Evolutionary conservation across 1,139 yeast species (phyloP).

Genomic region (Sugiyamaella grinbergsii): DNA sequence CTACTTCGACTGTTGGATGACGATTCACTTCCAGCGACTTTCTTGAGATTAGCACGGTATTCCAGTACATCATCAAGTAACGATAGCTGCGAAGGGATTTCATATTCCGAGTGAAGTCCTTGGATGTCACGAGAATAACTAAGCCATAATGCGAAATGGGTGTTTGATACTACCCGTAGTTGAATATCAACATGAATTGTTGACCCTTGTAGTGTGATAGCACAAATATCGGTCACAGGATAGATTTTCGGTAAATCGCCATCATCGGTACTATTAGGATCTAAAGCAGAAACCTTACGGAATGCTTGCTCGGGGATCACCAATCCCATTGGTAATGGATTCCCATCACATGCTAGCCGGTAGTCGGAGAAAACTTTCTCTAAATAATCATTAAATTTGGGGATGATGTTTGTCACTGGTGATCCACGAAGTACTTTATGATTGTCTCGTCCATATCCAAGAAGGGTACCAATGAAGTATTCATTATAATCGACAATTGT

Average conservation of each 20-base stretch:
- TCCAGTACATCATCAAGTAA: constrained; percentile 45
- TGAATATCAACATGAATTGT: constrained; percentile 72
- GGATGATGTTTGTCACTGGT: constrained; percentile 61
- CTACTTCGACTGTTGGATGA: constrained; percentile 27
- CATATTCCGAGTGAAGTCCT: constrained; percentile 32
- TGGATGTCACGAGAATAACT: constrained; percentile 60
- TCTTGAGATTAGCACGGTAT: constrained; percentile 23
- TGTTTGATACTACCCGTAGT: constrained; percentile 64
- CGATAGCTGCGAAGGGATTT: constrained; percentile 60
- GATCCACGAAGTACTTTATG: constrained; percentile 48
- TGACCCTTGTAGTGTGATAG: constrained; percentile 70
- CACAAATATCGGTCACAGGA: constrained; percentile 56
- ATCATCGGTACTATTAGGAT: constrained; percentile 2
- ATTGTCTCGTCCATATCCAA: constrained; percentile 55
- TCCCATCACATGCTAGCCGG: constrained; percentile 16
- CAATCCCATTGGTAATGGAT: constrained; percentile 47
- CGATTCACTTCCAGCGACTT: constrained; percentile 24
- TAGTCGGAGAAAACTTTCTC: constrained; percentile 33
- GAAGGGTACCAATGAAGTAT: constrained; percentile 74
- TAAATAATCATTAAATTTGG: constrained; percentile 61
- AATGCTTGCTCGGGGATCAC: constrained; percentile 91
- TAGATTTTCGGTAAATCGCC: constrained; percentile 7
- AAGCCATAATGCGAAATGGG: constrained; percentile 76
- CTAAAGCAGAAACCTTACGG: constrained; percentile 54
- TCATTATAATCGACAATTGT: constrained; percentile 67